Evolutionary conservation across 257 asterid genomes (phyloP), one percentile per base, ranked within the genome.

Genomic region (Scutellaria galericulata): DNA sequence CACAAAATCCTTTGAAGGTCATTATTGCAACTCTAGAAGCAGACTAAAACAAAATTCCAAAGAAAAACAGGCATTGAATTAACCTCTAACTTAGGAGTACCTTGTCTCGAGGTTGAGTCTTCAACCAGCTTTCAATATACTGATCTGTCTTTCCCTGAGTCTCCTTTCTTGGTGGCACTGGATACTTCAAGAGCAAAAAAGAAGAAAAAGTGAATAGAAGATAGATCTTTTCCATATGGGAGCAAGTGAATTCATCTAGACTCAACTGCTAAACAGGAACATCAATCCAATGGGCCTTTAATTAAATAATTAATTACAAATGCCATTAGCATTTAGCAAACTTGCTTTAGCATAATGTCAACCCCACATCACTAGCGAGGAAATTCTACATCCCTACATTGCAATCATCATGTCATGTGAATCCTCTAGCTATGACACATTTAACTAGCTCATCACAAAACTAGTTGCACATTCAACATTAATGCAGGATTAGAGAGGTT

Each of bases 21-120:
- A 56, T 42, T 58, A 40, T 59, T 27, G 68, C 59, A 5, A 22
- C 31, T 39, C 42, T 44, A 14, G 40, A 55, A 60, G 61, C 41
- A 53, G 67, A 67, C 64, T 18, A 46, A 45, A 18, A 18, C 18
- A 27, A 68, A 62, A 46, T 51, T 12, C 15, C 22, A 70, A 8
- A 4, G 22, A 45, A 56, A 50, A 59, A 64, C 45, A 67, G 7
- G 63, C 20, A 51, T 50, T 22, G 9, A 27, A 67, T 61, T 68
- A 56, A 42, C 42, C 20, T 2, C n/a, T 1, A 62, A 68, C 4
- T 31, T 31, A 31, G 37, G 37, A 2, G 61, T 79, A 89, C 98
- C 98, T 92, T 90, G 75, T 90, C 94, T 48, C 96, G 93, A 64
- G 96, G 91, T 69, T 86, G 98, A 70, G 88, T 85, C 81, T 85